Conservation (phyloP, 202 grass and related monocot genomes). For the Setaria viridis region DNA sequence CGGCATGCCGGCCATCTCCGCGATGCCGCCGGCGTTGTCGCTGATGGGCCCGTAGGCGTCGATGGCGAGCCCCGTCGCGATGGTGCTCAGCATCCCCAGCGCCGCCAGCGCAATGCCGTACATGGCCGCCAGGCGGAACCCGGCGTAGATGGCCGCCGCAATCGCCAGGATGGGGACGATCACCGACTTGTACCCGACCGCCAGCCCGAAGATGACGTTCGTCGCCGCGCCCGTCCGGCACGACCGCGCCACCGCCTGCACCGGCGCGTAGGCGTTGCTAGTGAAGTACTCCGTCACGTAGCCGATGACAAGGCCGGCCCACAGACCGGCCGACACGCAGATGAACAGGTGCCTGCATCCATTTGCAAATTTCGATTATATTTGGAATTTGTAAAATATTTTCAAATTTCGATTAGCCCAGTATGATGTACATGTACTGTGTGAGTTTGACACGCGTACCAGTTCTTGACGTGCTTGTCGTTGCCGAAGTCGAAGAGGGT, state of each 20-base stretch:
- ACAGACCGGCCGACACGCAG: conserved; percentile 65
- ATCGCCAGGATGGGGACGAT: conserved; percentile 79
- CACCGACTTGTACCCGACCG: conserved; percentile 88
- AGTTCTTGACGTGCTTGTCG: conserved; percentile 65
- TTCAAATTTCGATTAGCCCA: too few relatives aligned
- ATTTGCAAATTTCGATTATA: too few relatives aligned
- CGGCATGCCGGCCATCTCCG: conserved; percentile 87
- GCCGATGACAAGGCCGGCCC: conserved; percentile 79
- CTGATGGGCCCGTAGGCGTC: conserved; percentile 92
- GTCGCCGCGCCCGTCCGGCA: conserved; percentile 89
- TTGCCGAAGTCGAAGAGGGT: conserved; percentile 73
- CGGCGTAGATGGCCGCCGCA: conserved; percentile 59
- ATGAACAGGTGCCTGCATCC: conserved; percentile 71
- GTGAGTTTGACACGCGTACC: conserved; percentile 30
- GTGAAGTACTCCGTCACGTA: conserved; percentile 87
- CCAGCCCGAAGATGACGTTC: conserved; percentile 90
- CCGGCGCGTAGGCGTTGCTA: conserved; percentile 82
- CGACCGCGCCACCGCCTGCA: conserved; percentile 74
- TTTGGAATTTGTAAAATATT: too few relatives aligned
- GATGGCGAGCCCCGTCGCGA: conserved; percentile 79
- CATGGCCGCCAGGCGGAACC: conserved; percentile 70
- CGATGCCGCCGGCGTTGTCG: conserved; percentile 96
- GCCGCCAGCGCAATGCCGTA: conserved; percentile 78
- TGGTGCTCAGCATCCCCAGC: conserved; percentile 90
- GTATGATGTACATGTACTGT: too few relatives aligned